phyloP scores from a whole-genome alignment of 2,329 filamentous ascomycete genomes.

The Celoporthe dispersa region DNA sequence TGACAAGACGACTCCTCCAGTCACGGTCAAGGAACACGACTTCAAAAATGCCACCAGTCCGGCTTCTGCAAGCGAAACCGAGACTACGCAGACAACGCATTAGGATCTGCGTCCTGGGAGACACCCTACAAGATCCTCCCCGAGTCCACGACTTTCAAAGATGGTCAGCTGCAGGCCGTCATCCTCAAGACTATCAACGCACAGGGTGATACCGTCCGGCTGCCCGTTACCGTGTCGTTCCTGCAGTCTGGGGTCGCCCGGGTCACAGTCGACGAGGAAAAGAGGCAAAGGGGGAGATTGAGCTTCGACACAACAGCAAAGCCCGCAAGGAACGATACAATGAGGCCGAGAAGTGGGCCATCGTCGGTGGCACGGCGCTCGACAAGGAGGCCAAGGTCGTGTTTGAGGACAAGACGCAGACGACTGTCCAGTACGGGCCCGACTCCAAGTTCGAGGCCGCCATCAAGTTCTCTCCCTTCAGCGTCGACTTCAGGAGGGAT shows the following conservation, averaged over 20 bases:
- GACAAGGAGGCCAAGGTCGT: slow-evolving; percentile 74
- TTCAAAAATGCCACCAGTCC: slow-evolving; percentile 97
- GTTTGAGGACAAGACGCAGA: slow-evolving; percentile 67
- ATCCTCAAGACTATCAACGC: slow-evolving; percentile 79
- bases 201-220: slow-evolving; percentile 69
- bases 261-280: slow-evolving; percentile 90
- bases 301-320: slow-evolving; percentile 81
- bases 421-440: slow-evolving; percentile 80
- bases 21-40: slow-evolving; percentile 88
- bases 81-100: slow-evolving; percentile 79
- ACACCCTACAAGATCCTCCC: slow-evolving; percentile 80
- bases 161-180: slow-evolving; percentile 78
- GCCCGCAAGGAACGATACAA: slow-evolving; percentile 93
- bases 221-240: slow-evolving; percentile 87
- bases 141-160: slow-evolving; percentile 73
- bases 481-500: slow-evolving; percentile 84
- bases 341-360: slow-evolving; percentile 82
- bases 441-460: slow-evolving; percentile 77
- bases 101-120: slow-evolving; percentile 69
- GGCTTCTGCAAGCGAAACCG: slow-evolving; percentile 98
- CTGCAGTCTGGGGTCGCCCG: slow-evolving; percentile 87
- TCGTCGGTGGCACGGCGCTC: slow-evolving; percentile 78
- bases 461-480: slow-evolving; percentile 82
- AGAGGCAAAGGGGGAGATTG: slow-evolving; percentile 83
- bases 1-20: slow-evolving; percentile 48